These are phyloP conservation scores for Cadophora sp. DNA, from an alignment of 2,329 filamentous ascomycete genomes.

Conservation along the genomic window DNA sequence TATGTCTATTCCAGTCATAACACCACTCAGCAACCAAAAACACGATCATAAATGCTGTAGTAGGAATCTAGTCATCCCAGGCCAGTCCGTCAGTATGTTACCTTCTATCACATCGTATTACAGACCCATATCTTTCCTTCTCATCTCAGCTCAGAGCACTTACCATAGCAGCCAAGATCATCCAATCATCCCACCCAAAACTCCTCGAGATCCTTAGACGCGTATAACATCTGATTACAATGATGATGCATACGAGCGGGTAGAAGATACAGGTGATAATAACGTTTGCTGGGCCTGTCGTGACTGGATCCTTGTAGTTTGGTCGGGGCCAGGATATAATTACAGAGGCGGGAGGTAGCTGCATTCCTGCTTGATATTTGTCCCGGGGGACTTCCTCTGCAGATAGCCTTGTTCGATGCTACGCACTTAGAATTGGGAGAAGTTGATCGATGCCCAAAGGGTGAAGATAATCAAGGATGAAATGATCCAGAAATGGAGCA, in stretches of 20 bases:
- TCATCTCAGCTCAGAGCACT: slow-evolving; percentile 14
- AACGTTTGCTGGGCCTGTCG: slow-evolving; percentile 51
- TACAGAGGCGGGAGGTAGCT: slow-evolving; percentile 50
- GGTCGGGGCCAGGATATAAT: slow-evolving; percentile 52
- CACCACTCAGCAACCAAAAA: slow-evolving; percentile 43
- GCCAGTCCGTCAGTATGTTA: not conserved
- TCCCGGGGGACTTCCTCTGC: too few relatives aligned
- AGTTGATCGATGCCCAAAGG: too few relatives aligned
- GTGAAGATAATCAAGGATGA: too few relatives aligned
- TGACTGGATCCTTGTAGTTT: slow-evolving; percentile 54
- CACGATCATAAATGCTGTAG: slow-evolving; percentile 46
- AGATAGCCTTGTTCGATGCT: too few relatives aligned
- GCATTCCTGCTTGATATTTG: slow-evolving; percentile 39
- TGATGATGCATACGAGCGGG: slow-evolving; percentile 49
- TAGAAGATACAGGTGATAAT: slow-evolving; percentile 50
- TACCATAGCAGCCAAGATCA: slow-evolving; percentile 52
- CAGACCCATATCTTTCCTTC: not conserved
- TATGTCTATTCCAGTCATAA: slow-evolving; percentile 48
- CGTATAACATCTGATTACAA: slow-evolving; percentile 53
- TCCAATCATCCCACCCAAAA: slow-evolving; percentile 53
- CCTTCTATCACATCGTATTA: too few relatives aligned
- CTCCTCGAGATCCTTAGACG: slow-evolving; percentile 52
- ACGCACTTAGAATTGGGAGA: too few relatives aligned
- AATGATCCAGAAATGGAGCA: too few relatives aligned
- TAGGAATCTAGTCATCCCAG: slow-evolving; percentile 43